Base-by-base conservation (phyloP, 139 green algal species). In the Tetradesmus obliquus region DNA sequence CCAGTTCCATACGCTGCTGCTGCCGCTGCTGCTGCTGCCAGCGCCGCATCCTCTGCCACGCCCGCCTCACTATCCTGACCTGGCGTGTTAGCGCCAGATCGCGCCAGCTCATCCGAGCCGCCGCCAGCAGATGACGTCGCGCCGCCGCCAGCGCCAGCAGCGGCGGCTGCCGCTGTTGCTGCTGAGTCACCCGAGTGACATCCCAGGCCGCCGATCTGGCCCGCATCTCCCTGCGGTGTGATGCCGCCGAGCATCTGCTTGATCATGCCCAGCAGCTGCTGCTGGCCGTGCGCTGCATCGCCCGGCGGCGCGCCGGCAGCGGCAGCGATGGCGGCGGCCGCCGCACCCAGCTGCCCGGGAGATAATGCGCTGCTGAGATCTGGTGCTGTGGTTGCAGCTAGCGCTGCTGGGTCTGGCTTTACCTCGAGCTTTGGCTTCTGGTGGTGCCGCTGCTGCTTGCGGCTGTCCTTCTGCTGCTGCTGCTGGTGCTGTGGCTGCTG, bases 1-100 rank as follows among this genome's bases (percentile, higher is more conserved):
- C 45, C 45, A 66, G 32, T 13, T 3, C 3, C 32, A 12, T 8
- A 84, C 17, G 17, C 45, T 55, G 79, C 45, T 55, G 79, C 81
- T 86, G 81, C 10, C 24, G 57, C 22, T 76, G 83, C 55, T 55
- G 83, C 83, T 88, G 83, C 83, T 76, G 57, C 53, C 24, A 58
- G 54, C n/a, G 84, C 20, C 15, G 54, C 22, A 3, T 45, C 84
- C 7, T 57, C 54, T 87, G 1, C 53, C 72, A 45, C 3, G 24
- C 55, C 9, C 79, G 84, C 19, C 58, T 60, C n/a, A n/a, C 57
- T 9, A 57, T 45, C 15, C 51, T 76, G 66, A 24, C 15, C 66
- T 76, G 66, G 66, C 66, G 66, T 24, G 66, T 76, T 76, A 24
- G 66, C 66, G 66, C 66, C 66, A 76, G 66, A 76, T 24, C 66